A percentile compares a stretch with the other conserved stretches of the same genome.
Conservation (phyloP, 805 yeast species). For the Wickerhamiella domercqiae region DNA sequence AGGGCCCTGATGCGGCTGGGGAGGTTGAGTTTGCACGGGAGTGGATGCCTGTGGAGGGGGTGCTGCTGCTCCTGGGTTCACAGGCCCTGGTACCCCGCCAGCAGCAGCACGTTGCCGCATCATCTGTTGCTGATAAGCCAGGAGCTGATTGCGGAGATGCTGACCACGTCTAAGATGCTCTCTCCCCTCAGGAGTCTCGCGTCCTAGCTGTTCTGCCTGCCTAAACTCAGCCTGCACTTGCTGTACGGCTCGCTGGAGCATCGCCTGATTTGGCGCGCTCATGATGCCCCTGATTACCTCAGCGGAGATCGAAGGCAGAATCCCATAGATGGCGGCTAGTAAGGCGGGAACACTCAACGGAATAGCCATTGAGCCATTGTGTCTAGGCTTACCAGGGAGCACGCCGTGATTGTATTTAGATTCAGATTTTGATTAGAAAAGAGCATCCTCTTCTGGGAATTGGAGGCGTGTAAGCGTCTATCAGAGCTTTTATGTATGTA, state of each 20-base stretch:
- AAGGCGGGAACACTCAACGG: neutral
- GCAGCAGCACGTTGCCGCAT: no score
- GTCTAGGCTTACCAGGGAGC: no score
- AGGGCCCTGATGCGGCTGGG: neutral
- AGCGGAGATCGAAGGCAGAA: neutral
- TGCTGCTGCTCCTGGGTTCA: neutral
- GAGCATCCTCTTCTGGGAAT: no score
- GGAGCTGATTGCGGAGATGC: slow-evolving; percentile 15
- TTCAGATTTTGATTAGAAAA: no score
- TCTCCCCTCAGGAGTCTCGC: slow-evolving; percentile 22
- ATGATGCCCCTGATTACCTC: neutral
- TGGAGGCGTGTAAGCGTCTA: no score
- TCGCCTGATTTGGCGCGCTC: slow-evolving; percentile 4
- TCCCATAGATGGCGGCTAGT: neutral
- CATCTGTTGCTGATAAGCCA: slow-evolving; percentile 12
- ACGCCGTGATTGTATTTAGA: no score
- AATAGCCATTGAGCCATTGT: neutral
- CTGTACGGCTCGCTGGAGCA: slow-evolving; percentile 18
- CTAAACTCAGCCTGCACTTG: slow-evolving; percentile 21
- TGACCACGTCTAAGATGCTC: slow-evolving; percentile 22
- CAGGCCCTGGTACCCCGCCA: neutral
- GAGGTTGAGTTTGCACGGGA: slow-evolving; percentile 4
- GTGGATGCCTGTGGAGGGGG: slow-evolving; percentile 6
- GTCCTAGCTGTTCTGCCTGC: slow-evolving; percentile 17
- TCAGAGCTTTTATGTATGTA: no score